phyloP scores from a whole-genome alignment of 495 filamentous ascomycete species.

The Penicillium daleae region DNA sequence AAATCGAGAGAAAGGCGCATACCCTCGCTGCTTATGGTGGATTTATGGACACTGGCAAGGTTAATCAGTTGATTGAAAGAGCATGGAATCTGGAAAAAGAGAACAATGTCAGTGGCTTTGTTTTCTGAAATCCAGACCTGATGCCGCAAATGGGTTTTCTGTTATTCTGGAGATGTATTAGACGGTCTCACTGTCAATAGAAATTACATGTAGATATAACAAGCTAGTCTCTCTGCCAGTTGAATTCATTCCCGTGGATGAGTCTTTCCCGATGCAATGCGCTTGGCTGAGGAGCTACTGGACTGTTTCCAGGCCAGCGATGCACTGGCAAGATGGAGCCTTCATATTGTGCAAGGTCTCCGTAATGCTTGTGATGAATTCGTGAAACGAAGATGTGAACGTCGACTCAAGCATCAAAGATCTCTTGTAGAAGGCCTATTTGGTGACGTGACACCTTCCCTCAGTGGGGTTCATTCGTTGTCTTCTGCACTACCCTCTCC shows the following conservation, averaged over 20 bases:
- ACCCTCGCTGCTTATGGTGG: constrained; percentile 35
- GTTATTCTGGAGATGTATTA: neutral
- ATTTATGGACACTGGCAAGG: constrained; percentile 22
- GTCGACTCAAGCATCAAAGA: too few relatives aligned
- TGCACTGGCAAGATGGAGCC: too few relatives aligned
- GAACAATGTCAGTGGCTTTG: constrained; percentile 28
- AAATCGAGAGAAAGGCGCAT: constrained; percentile 32
- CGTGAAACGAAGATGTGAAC: too few relatives aligned
- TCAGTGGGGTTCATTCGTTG: too few relatives aligned
- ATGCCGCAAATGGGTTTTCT: neutral
- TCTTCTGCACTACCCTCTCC: too few relatives aligned
- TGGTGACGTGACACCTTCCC: too few relatives aligned
- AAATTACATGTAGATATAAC: neutral
- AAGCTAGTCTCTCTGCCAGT: neutral
- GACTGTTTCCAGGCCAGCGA: too few relatives aligned
- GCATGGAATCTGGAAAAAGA: constrained; percentile 36
- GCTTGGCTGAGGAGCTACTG: too few relatives aligned
- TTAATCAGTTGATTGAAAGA: constrained; percentile 30
- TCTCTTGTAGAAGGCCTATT: too few relatives aligned
- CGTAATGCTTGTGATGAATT: too few relatives aligned
- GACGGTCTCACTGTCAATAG: neutral
- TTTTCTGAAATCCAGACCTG: constrained; percentile 8
- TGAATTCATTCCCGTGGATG: neutral
- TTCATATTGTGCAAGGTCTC: too few relatives aligned
- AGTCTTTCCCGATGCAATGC: too few relatives aligned